phyloP scores from a whole-genome alignment of 2,329 filamentous ascomycete species.

The Stemphylium lycopersici region DNA sequence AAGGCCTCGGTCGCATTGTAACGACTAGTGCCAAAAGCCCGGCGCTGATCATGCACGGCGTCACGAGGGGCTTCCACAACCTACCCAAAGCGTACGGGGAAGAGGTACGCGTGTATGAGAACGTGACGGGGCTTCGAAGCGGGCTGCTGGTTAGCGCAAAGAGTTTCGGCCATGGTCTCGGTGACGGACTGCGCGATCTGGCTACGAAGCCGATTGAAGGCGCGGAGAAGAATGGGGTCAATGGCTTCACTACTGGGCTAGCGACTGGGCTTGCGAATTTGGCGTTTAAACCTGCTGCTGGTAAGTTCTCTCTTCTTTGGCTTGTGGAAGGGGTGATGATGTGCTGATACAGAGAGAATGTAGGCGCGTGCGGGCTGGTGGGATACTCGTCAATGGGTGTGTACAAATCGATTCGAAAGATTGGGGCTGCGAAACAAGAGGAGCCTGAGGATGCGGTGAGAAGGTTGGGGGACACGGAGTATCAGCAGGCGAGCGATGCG shows the following conservation, averaged over 20 bases:
- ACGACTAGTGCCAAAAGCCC: constrained; percentile 74
- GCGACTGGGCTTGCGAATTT: constrained; percentile 75
- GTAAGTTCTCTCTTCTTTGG: constrained; percentile 43
- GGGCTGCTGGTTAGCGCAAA: constrained; percentile 77
- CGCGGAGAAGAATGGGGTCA: constrained; percentile 64
- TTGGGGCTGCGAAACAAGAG: constrained; percentile 19
- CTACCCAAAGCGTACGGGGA: constrained; percentile 83
- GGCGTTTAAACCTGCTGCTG: constrained; percentile 68
- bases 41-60: constrained; percentile 78
- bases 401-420: constrained; percentile 59
- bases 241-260: constrained; percentile 75
- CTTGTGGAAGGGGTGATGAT: not conserved
- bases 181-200: constrained; percentile 77
- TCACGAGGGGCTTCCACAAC: constrained; percentile 86
- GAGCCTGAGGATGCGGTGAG: constrained; percentile 17
- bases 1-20: constrained; percentile 71
- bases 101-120: constrained; percentile 73
- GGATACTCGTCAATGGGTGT: constrained; percentile 68
- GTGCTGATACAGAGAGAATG: not conserved
- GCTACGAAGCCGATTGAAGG: constrained; percentile 77
- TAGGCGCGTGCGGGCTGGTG: constrained; percentile 62
- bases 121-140: constrained; percentile 74
- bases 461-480: constrained; percentile 26
- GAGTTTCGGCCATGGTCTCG: constrained; percentile 76
- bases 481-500: constrained; percentile 20